Evolutionary conservation across 1,284 basidiomycete species (phyloP).

Genomic region (Puccinia polysora): DNA sequence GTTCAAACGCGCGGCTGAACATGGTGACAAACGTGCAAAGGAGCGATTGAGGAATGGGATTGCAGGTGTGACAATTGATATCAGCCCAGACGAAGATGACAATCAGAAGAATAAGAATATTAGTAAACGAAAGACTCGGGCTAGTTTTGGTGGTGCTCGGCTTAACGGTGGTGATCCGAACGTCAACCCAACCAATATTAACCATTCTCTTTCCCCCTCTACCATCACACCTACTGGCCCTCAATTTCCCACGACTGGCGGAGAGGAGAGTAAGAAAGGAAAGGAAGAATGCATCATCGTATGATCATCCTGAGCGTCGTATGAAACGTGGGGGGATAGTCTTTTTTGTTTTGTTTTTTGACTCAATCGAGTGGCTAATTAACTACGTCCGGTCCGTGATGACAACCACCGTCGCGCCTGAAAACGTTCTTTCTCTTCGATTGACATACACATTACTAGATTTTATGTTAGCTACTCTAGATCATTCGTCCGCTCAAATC

Average conservation of each 20-base stretch:
- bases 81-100: slow-evolving; percentile 20
- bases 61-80: slow-evolving; percentile 45
- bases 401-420: no score
- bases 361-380: no score
- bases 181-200: not conserved
- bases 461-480: no score
- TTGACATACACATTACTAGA: no score
- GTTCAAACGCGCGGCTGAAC: slow-evolving; percentile 86
- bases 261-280: slow-evolving; percentile 21
- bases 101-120: not conserved
- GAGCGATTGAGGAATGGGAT: slow-evolving; percentile 69
- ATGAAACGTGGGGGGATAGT: no score
- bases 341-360: no score
- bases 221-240: not conserved
- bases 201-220: not conserved
- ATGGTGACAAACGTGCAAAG: slow-evolving; percentile 85
- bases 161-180: not conserved
- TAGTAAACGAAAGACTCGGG: not conserved
- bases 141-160: not conserved
- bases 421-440: no score
- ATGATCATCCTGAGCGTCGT: no score
- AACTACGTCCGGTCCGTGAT: no score
- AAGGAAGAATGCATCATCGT: slow-evolving; percentile 42
- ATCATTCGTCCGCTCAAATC: no score
- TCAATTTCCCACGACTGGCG: not conserved